Conservation (phyloP, 495 filamentous ascomycete genomes). For the Ascodesmis nigricans region DNA sequence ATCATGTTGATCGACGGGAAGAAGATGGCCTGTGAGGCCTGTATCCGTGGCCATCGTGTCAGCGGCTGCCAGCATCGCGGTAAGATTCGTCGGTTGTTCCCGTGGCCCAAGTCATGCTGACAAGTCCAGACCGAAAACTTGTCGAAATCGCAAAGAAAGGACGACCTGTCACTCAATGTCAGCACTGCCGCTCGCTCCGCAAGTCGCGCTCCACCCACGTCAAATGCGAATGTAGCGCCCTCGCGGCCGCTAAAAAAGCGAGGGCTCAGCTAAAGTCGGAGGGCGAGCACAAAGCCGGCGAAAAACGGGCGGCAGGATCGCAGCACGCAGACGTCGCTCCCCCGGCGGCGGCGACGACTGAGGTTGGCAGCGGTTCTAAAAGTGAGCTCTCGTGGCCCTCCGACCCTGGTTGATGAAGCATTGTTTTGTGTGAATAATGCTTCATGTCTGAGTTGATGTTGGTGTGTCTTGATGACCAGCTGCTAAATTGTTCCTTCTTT, state of each 20-base stretch:
- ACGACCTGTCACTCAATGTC: constrained; percentile 92
- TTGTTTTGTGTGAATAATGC: no score
- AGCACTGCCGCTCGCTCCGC: constrained; percentile 88
- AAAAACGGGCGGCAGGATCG: constrained; percentile 18
- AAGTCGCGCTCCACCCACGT: constrained; percentile 91
- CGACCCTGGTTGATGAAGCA: no score
- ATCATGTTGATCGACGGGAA: constrained; percentile 22
- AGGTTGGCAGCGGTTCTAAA: constrained; percentile 31
- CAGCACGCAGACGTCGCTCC: constrained; percentile 7
- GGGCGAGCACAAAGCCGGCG: no score
- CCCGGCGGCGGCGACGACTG: constrained; percentile 8
- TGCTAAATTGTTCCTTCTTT: constrained; percentile 6
- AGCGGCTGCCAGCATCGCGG: constrained; percentile 83
- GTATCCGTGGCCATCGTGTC: constrained; percentile 78
- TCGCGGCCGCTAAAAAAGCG: constrained; percentile 29
- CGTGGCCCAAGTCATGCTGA: constrained; percentile 14
- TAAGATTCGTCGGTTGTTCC: constrained; percentile 28
- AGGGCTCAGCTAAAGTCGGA: no score
- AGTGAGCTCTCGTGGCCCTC: constrained; percentile 29
- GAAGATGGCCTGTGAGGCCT: constrained; percentile 52
- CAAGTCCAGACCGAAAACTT: constrained; percentile 57
- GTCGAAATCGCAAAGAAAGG: constrained; percentile 97
- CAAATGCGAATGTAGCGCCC: constrained; percentile 94
- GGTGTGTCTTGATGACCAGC: neutral
- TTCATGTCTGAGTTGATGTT: no score